Evolutionary conservation across 2,329 filamentous ascomycete species (phyloP).

Genomic region (Diplodia mutila): DNA sequence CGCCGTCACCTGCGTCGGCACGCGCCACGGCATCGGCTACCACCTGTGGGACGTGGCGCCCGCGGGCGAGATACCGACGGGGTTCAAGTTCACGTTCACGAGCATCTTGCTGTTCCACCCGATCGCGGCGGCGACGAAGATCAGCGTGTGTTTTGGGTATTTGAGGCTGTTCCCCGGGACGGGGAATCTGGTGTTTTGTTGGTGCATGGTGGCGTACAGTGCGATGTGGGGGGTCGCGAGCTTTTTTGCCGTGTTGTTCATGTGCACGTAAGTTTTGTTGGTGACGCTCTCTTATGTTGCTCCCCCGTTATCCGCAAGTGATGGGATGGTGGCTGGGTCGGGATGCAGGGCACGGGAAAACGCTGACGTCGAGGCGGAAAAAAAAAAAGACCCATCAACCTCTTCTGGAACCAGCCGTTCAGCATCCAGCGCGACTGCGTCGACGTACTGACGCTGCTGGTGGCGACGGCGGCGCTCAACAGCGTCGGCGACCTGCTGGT

Average conservation of each 20-base stretch:
- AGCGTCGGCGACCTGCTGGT: constrained; percentile 30
- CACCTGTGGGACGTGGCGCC: constrained; percentile 32
- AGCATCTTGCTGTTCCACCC: constrained; percentile 28
- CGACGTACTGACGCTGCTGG: constrained; percentile 27
- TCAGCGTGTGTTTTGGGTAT: constrained; percentile 37
- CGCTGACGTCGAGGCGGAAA: neutral
- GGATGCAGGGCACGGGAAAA: no score
- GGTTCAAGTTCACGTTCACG: neutral
- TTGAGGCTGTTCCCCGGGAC: constrained; percentile 34
- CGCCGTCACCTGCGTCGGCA: constrained; percentile 34
- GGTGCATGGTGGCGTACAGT: constrained; percentile 35
- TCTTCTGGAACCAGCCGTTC: constrained; percentile 13
- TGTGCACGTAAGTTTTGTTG: constrained; percentile 20
- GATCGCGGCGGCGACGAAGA: constrained; percentile 31
- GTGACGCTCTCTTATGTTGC: no score
- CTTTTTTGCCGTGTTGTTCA: constrained; percentile 33
- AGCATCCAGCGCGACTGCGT: constrained; percentile 18
- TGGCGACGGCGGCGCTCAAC: constrained; percentile 29
- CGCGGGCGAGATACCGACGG: neutral
- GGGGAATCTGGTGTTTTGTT: constrained; percentile 36
- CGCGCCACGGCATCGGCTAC: constrained; percentile 33
- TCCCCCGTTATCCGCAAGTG: no score
- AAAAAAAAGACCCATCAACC: constrained; percentile 23
- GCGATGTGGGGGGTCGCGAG: constrained; percentile 29
- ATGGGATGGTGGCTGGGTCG: no score